Evolutionary conservation across 2,329 filamentous ascomycete species (phyloP).

Genomic region (Hypoxylon rubiginosum): DNA sequence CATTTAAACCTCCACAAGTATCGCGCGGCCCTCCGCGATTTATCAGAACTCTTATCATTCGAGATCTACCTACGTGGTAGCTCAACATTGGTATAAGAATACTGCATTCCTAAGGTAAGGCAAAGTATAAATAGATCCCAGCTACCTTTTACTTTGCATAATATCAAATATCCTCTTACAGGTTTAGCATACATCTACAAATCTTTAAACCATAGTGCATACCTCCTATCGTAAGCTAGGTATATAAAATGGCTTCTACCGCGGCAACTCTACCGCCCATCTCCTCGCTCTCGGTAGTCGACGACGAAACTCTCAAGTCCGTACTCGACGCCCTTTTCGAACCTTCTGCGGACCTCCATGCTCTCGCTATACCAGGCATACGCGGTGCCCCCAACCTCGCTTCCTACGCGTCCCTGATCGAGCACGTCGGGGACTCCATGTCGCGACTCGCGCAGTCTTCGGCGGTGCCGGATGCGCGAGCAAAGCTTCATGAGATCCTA

Average conservation of each 20-base stretch:
- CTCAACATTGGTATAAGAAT: neutral
- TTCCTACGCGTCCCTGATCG: constrained; percentile 78
- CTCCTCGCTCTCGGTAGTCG: constrained; percentile 66
- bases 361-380: constrained; percentile 77
- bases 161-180: neutral
- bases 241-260: constrained; percentile 27
- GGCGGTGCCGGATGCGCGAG: constrained; percentile 58
- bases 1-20: neutral
- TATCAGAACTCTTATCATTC: neutral
- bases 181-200: neutral
- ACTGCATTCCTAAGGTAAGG: neutral
- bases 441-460: constrained; percentile 64
- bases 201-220: neutral
- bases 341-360: constrained; percentile 80
- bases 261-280: constrained; percentile 67
- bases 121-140: neutral
- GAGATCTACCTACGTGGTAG: too few relatives aligned
- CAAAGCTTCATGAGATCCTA: constrained; percentile 78
- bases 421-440: constrained; percentile 74
- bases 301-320: constrained; percentile 66
- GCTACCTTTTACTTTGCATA: neutral
- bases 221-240: neutral
- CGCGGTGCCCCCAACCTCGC: constrained; percentile 64
- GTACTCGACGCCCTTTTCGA: constrained; percentile 88
- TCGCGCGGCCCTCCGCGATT: constrained; percentile 1